Conservation (phyloP, 2,329 filamentous ascomycete species). For the Ceratocystis harringtonii region DNA sequence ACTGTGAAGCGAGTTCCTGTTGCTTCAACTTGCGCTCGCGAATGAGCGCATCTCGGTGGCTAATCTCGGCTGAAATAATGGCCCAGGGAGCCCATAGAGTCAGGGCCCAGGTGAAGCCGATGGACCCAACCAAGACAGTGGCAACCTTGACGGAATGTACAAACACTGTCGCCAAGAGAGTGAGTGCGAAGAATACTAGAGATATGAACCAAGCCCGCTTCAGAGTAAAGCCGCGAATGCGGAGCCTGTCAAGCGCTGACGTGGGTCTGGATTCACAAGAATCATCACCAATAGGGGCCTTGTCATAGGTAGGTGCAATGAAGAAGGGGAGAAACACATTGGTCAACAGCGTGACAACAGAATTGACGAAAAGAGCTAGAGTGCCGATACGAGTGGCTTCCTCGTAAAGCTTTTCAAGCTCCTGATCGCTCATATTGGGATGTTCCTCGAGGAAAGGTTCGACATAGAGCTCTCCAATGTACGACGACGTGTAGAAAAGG, state of each 20-base stretch:
- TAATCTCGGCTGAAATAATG: conserved; percentile 85
- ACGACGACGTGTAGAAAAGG: conserved; percentile 88
- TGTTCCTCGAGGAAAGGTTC: conserved; percentile 66
- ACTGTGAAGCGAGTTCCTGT: conserved; percentile 16
- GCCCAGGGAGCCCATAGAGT: conserved; percentile 92
- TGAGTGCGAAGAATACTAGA: conserved; percentile 65
- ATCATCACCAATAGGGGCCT: neutral
- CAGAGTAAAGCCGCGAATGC: conserved; percentile 72
- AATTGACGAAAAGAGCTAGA: conserved; percentile 77
- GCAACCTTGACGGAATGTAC: conserved; percentile 56
- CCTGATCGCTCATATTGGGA: conserved; percentile 57
- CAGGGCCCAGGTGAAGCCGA: conserved; percentile 84
- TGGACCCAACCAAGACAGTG: conserved; percentile 61
- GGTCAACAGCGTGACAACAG: conserved; percentile 64
- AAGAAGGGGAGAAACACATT: conserved; percentile 78
- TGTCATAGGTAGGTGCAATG: conserved; percentile 63
- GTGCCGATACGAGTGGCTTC: conserved; percentile 75
- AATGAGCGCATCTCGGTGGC: conserved; percentile 53
- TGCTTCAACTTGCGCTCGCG: conserved; percentile 27
- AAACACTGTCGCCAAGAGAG: conserved; percentile 73
- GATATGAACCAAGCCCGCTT: conserved; percentile 76
- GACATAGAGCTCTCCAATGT: conserved; percentile 83
- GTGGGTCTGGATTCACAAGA: conserved; percentile 19
- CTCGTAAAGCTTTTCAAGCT: conserved; percentile 71
- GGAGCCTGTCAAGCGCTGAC: conserved; percentile 44